Evolutionary conservation across 768 basidiomycete genomes (phyloP), one percentile per base, ranked within the genome.

Genomic region (Phylloporus arenicola): DNA sequence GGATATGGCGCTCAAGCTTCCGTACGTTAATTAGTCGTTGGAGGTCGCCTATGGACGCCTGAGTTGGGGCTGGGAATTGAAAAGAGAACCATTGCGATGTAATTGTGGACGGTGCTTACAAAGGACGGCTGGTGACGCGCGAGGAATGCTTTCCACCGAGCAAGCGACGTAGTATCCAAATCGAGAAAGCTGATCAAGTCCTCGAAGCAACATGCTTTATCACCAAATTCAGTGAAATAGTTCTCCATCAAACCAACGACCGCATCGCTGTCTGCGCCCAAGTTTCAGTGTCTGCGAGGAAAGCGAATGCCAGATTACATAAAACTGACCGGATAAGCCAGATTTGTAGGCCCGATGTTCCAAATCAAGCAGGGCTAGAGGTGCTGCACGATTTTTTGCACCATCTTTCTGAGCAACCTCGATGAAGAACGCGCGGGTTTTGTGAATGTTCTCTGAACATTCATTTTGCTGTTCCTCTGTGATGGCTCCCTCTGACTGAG

Each of bases 201-300:
- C 68, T 94, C 92, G 51, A 83, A 89, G 64, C 90, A 92, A 65
- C 88, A 91, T 6, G 84, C 74, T 67, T 92, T 95, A 65, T 84
- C 81, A 27, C 88, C 85, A 57, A 92, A 80, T 51, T 71, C 72
- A 35, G 78, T 70, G 61, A 92, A 82, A 66, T 94, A 95, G 43
- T 74, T 68, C 59, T 81, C 72, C 61, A 92, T 69, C 48, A 84
- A 70, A 11, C 65, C 60, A 29, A 77, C 62, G 48, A 84, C 57
- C 25, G 68, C 67, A 12, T 59, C 58, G 25, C 73, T 44, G 57
- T 81, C 84, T 87, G 25, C 31, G n/a, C 38, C 43, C 19, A 19
- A 39, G 29, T 43, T 38, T 62, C 42, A 51, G 48, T 30, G 2
- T 27, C 44, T 17, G 31, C 14, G 41, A 51, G 29, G 25, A 34